These are phyloP conservation scores for Bryoglossum gracile DNA, from an alignment of 495 filamentous ascomycete species.

Conservation along the genomic window DNA sequence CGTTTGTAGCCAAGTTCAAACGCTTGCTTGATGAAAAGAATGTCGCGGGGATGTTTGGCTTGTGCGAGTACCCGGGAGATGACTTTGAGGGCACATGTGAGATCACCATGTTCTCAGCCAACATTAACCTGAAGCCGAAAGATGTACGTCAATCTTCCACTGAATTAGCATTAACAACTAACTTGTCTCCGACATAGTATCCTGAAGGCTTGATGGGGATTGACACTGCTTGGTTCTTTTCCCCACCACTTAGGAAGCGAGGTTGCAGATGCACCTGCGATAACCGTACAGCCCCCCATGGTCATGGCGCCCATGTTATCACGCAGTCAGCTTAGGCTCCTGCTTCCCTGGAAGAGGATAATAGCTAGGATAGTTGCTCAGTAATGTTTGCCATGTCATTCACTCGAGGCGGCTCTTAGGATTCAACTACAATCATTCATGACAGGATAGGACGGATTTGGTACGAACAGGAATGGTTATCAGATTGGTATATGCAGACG, in stretches of 20 bases:
- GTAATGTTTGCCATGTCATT: not conserved
- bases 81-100: not conserved
- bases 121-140: not conserved
- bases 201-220: not conserved
- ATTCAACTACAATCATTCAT: slow-evolving; percentile 1
- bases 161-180: not conserved
- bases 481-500: not conserved
- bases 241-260: slow-evolving; percentile 1
- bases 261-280: slow-evolving; percentile 1
- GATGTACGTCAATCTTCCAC: slow-evolving; percentile 1
- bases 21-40: not conserved
- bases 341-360: not conserved
- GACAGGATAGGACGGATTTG: not conserved
- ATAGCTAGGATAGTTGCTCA: not conserved
- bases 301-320: not conserved
- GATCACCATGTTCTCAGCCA: not conserved
- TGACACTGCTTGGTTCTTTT: not conserved
- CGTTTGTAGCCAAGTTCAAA: not conserved
- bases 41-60: not conserved
- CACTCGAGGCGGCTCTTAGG: not conserved
- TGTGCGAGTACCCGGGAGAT: slow-evolving; percentile 1
- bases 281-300: not conserved
- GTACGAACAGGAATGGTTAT: slow-evolving; percentile 1
- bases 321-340: slow-evolving; percentile 1
- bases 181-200: slow-evolving; percentile 1